These are phyloP conservation scores for Suhomyces chickasaworum DNA, from an alignment of 1,139 yeast genomes.

Conservation along the genomic window DNA sequence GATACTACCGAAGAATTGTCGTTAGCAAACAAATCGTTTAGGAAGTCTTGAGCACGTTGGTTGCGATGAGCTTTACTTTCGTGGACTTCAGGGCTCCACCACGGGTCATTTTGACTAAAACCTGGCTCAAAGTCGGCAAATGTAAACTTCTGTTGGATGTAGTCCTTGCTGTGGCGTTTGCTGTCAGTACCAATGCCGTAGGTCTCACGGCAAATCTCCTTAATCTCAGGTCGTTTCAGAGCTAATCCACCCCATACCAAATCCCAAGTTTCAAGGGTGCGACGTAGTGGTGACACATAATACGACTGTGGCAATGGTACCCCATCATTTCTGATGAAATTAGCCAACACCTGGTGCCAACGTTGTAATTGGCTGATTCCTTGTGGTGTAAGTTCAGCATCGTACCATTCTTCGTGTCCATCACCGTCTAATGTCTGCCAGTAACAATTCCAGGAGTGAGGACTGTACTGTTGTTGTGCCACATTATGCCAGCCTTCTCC, in stretches of 20 bases:
- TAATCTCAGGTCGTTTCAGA: constrained; percentile 26
- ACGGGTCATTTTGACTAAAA: constrained; percentile 31
- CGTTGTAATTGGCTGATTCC: constrained; percentile 28
- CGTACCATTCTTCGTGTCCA: constrained; percentile 36
- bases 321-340: constrained; percentile 20
- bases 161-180: constrained; percentile 32
- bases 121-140: constrained; percentile 32
- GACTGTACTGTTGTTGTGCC: constrained; percentile 24
- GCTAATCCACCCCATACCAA: constrained; percentile 28
- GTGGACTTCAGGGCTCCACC: constrained; percentile 29
- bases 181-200: constrained; percentile 43
- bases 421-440: constrained; percentile 36
- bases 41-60: constrained; percentile 31
- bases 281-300: constrained; percentile 39
- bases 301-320: constrained; percentile 33
- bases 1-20: constrained; percentile 33
- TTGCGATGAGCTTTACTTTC: constrained; percentile 31
- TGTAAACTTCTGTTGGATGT: constrained; percentile 27
- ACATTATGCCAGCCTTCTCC: constrained; percentile 46
- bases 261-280: constrained; percentile 39
- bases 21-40: constrained; percentile 34
- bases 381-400: constrained; percentile 35
- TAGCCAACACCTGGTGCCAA: constrained; percentile 24
- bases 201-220: constrained; percentile 39
- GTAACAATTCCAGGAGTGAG: constrained; percentile 35